These are phyloP conservation scores for Xylaria intraflava DNA, from an alignment of 495 filamentous ascomycete species.

Conservation along the genomic window DNA sequence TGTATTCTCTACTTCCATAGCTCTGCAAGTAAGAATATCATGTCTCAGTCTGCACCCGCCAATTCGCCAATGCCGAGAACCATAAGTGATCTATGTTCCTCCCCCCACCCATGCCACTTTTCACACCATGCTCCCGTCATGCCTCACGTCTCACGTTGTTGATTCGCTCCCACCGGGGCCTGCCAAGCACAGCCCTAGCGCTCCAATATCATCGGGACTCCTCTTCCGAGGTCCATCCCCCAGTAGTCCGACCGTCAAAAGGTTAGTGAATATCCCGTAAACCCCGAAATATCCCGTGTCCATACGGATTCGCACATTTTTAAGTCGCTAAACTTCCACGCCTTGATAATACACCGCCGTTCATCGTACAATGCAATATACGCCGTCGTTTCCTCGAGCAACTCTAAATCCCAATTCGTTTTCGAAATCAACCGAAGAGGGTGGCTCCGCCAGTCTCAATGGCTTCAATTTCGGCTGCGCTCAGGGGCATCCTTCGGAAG, in stretches of 20 bases:
- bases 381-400: slow-evolving; percentile 2
- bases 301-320: neutral
- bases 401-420: neutral
- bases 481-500: slow-evolving; percentile 69
- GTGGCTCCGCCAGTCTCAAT: slow-evolving; percentile 84
- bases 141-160: neutral
- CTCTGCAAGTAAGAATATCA: neutral
- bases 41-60: neutral
- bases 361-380: slow-evolving; percentile 10
- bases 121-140: neutral
- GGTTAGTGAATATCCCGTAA: neutral
- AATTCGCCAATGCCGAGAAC: slow-evolving; percentile 2
- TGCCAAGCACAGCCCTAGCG: neutral
- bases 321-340: neutral
- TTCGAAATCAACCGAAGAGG: slow-evolving; percentile 27
- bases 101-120: neutral
- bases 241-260: neutral
- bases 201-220: neutral
- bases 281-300: neutral
- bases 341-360: slow-evolving; percentile 9
- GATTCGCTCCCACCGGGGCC: neutral
- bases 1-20: neutral
- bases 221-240: neutral
- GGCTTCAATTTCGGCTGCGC: slow-evolving; percentile 83
- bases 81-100: neutral